Percentiles rank a stretch among this genome's conserved stretches.
Evolutionary conservation across 129 eudicot species (phyloP).

Genomic region (Solidago caesia): DNA sequence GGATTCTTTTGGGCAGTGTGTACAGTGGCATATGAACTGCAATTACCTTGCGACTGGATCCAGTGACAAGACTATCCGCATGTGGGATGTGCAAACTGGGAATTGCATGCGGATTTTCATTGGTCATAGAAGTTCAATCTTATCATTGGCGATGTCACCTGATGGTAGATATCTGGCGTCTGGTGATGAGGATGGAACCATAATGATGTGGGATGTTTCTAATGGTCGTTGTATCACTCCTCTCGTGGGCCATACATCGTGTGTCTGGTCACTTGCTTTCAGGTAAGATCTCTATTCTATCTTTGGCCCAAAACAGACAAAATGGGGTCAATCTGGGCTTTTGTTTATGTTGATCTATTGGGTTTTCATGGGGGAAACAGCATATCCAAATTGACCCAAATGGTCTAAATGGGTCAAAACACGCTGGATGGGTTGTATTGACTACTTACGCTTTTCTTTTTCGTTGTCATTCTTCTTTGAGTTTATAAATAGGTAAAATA

Average conservation of each 20-base stretch:
- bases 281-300: constrained; percentile 39
- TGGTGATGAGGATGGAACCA: constrained; percentile 95
- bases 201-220: constrained; percentile 98
- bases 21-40: constrained; percentile 97
- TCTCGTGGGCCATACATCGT: constrained; percentile 87
- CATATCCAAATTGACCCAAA: neutral
- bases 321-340: neutral
- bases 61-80: constrained; percentile 93
- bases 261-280: constrained; percentile 94
- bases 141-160: constrained; percentile 93
- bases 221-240: constrained; percentile 91
- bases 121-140: constrained; percentile 90
- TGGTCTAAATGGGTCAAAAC: neutral
- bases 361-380: neutral
- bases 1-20: constrained; percentile 54
- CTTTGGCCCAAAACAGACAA: neutral
- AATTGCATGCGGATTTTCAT: constrained; percentile 89
- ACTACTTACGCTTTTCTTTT: too few species aligned
- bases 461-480: too few species aligned
- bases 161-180: constrained; percentile 99
- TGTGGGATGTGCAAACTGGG: constrained; percentile 94
- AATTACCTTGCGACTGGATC: constrained; percentile 96
- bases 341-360: neutral
- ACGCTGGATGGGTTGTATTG: too few species aligned
- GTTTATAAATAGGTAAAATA: too few species aligned